Conservation (phyloP, 495 filamentous ascomycete genomes). For the Platismatia glauca region DNA sequence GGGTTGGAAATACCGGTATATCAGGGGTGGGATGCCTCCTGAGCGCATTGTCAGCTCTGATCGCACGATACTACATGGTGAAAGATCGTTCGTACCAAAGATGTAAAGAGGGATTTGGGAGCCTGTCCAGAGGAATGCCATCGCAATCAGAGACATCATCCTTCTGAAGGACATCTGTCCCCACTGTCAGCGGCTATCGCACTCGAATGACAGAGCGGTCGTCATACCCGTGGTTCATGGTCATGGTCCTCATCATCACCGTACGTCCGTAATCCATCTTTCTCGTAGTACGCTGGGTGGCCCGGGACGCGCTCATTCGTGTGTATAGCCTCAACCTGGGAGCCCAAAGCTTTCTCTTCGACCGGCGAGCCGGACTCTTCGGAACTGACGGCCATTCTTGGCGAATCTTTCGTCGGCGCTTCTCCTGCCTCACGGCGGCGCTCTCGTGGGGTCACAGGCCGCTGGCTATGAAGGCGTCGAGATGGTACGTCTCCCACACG, state of each 20-base stretch:
- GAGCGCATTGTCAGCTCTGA: not conserved
- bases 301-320: constrained; percentile 27
- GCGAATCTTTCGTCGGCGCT: not conserved
- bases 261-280: constrained; percentile 41
- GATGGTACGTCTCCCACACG: constrained; percentile 12
- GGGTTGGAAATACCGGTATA: constrained; percentile 35
- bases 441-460: not conserved
- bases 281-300: constrained; percentile 41
- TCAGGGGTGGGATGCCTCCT: constrained; percentile 49
- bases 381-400: constrained; percentile 7
- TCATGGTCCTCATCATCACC: constrained; percentile 44
- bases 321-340: constrained; percentile 6
- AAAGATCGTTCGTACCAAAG: constrained; percentile 31
- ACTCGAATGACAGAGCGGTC: not conserved
- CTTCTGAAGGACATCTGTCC: constrained; percentile 47
- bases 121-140: constrained; percentile 59
- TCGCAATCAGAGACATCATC: constrained; percentile 51
- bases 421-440: too few species aligned
- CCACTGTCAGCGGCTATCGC: not conserved
- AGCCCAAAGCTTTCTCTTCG: constrained; percentile 6
- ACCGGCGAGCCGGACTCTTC: constrained; percentile 9
- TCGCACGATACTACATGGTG: not conserved
- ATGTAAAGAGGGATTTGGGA: constrained; percentile 58
- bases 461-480: constrained; percentile 12
- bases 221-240: constrained; percentile 34